Evolutionary conservation across 306 rosid species (phyloP), one percentile per base, ranked within the genome.

Genomic region (Arachis stenosperma): DNA sequence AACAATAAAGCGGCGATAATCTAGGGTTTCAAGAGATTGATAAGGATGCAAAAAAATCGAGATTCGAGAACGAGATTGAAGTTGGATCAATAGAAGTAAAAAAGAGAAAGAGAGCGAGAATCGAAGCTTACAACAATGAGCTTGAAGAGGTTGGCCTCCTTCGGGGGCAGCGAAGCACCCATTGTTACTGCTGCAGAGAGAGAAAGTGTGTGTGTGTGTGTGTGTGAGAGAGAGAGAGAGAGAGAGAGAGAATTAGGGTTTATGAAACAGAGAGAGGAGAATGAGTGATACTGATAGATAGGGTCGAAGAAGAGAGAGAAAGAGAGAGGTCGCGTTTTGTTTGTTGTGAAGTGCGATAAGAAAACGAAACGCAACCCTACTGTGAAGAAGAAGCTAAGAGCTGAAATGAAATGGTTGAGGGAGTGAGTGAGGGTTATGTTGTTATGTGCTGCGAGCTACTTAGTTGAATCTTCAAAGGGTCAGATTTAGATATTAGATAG

Each of bases 61-160:
- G 51, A 33, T 33, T 33, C 29, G 47, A 41, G 74, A 84, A 2
- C 29, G 47, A 41, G 74, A 84, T 56, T 69, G 76, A 73, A 79
- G 41, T 61, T 52, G 69, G 79, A 81, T 74, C 77, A 17, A 78
- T 66, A 6, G 42, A 64, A 62, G 52, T 15, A 43, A 6, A 67
- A 64, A 46, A 33, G 64, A 11, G 29, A 27, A 30, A 36, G 41
- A 71, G 47, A 42, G 33, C 68, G 43, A 36, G 46, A 76, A 85
- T 77, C 84, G 86, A 71, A 74, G 83, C 90, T 93, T 89, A 90
- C 83, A 66, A 93, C 98, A 81, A 93, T 91, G 85, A 91, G 97
- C 92, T 93, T 93, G 98, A 93, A 93, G 88, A 93, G 98, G 84
- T 91, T 93, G 76, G 94, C 92, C 88, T 93, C 98, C 67, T 88